Evolutionary conservation across 192 early-diverging fungal species (phyloP).

Genomic region (Podila minutissima): DNA sequence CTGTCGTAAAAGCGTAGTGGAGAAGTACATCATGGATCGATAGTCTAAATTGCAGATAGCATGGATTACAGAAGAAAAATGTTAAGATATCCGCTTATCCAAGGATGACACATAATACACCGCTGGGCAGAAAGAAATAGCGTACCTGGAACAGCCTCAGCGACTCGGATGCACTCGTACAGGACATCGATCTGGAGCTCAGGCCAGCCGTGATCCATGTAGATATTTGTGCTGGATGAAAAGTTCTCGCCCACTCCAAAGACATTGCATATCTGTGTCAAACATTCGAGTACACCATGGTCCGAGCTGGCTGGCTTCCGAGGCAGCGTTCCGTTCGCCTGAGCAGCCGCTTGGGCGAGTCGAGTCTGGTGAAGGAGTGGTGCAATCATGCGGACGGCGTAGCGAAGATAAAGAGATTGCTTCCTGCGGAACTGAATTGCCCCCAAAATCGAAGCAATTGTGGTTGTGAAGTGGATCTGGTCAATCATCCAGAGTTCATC

Average conservation of each 20-base stretch:
- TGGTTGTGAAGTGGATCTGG: conserved; percentile 59
- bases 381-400: conserved; percentile 59
- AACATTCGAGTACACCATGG: conserved; percentile 68
- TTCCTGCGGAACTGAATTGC: conserved; percentile 68
- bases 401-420: conserved; percentile 77
- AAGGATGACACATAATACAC: background rate
- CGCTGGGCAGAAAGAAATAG: background rate
- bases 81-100: background rate
- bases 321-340: conserved; percentile 14
- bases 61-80: background rate
- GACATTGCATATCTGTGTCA: conserved; percentile 74
- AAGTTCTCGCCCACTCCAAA: conserved; percentile 70
- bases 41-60: conserved; percentile 54
- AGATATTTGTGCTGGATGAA: conserved; percentile 18
- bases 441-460: conserved; percentile 68
- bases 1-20: conserved; percentile 72
- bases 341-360: conserved; percentile 32
- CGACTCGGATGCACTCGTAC: conserved; percentile 75
- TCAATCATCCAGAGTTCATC: conserved; percentile 50
- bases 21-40: conserved; percentile 67
- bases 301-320: conserved; percentile 30
- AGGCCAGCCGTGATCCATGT: conserved; percentile 74
- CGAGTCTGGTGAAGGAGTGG: conserved; percentile 54
- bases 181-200: conserved; percentile 80
- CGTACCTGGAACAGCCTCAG: conserved; percentile 76